Evolutionary conservation across 139 green algal species (phyloP).

Genomic region (Eudorina sp.): DNA sequence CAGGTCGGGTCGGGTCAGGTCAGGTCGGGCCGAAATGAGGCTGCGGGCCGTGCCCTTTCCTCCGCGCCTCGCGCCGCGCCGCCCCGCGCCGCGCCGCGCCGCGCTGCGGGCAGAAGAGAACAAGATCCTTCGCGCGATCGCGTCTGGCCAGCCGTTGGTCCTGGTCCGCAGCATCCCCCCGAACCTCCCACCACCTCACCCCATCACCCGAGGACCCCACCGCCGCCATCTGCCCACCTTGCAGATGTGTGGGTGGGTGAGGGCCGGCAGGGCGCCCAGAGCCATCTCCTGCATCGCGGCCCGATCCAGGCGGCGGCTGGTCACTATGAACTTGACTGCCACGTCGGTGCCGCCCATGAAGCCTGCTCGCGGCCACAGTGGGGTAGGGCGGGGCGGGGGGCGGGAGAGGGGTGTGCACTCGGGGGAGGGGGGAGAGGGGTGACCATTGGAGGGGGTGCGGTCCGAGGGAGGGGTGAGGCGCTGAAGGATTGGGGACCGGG

Average conservation of each 20-base stretch:
- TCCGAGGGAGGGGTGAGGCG: too few species aligned
- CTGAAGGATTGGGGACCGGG: too few species aligned
- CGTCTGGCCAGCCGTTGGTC: too few species aligned
- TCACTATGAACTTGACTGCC: slow-evolving; percentile 21
- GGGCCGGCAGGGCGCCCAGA: not conserved
- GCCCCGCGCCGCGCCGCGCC: too few species aligned
- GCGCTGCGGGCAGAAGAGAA: too few species aligned
- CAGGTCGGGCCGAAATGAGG: too few species aligned
- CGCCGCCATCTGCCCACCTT: slow-evolving; percentile 2
- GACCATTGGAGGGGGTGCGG: not conserved
- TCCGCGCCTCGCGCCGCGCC: too few species aligned
- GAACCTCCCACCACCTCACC: too few species aligned
- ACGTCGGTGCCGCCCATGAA: not conserved
- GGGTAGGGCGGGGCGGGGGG: not conserved
- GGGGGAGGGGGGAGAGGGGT: not conserved
- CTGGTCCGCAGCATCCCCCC: too few species aligned
- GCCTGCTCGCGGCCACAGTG: not conserved
- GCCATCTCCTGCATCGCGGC: not conserved
- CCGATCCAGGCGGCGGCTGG: not conserved
- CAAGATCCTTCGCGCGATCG: too few species aligned
- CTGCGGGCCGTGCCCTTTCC: too few species aligned
- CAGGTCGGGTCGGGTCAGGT: not conserved
- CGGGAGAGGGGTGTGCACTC: not conserved
- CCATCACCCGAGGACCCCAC: too few species aligned
- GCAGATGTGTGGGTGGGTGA: slow-evolving; percentile 16